phyloP scores from a whole-genome alignment of 2,329 filamentous ascomycete genomes.

The Xylaria polymorpha region DNA sequence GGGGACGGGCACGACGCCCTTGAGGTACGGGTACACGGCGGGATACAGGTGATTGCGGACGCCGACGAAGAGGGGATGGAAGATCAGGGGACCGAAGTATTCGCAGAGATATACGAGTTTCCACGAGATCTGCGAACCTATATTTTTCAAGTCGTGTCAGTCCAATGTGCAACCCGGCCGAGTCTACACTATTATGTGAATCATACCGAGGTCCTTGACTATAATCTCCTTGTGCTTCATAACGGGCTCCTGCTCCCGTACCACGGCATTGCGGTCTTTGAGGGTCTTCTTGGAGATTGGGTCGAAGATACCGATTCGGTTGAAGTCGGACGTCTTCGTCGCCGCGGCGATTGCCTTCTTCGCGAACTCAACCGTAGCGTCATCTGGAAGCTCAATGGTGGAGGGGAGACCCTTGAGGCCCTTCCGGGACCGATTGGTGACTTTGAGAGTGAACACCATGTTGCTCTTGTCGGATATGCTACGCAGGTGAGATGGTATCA shows the following conservation, averaged over 20 bases:
- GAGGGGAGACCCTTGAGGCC: constrained; percentile 64
- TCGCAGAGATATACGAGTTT: constrained; percentile 94
- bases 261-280: constrained; percentile 68
- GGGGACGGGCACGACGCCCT: constrained; percentile 57
- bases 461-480: constrained; percentile 14
- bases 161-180: background rate
- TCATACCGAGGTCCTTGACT: constrained; percentile 91
- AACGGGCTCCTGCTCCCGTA: constrained; percentile 62
- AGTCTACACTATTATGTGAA: constrained; percentile 2
- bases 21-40: constrained; percentile 57
- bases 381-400: constrained; percentile 60
- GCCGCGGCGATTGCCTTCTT: constrained; percentile 66
- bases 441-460: constrained; percentile 48
- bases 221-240: constrained; percentile 70
- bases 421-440: constrained; percentile 47
- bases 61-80: constrained; percentile 80
- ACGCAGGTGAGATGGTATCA: background rate
- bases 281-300: constrained; percentile 70
- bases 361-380: constrained; percentile 69
- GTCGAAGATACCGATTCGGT: constrained; percentile 72
- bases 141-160: constrained; percentile 27
- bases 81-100: constrained; percentile 89
- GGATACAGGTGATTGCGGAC: constrained; percentile 79
- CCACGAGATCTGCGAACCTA: constrained; percentile 91
- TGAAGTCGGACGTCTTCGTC: constrained; percentile 65